Conservation (phyloP, 2,329 filamentous ascomycete genomes). For the Zalaria sp. region DNA sequence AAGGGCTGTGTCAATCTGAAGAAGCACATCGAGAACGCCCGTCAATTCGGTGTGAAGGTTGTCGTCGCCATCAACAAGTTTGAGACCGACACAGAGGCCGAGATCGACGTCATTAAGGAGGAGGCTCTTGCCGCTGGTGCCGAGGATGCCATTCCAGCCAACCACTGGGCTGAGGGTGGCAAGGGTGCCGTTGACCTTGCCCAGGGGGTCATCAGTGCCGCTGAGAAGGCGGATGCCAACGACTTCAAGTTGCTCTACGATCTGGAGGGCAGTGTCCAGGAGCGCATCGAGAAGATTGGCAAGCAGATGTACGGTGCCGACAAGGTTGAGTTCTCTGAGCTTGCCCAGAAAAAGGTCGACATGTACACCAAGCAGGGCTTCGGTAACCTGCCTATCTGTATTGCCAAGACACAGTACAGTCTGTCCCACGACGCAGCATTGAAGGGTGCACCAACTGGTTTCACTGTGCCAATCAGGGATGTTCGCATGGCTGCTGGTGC, state of each 20-base stretch:
- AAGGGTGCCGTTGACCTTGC: constrained; percentile 81
- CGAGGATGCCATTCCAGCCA: constrained; percentile 82
- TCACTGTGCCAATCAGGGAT: constrained; percentile 87
- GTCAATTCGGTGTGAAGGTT: constrained; percentile 78
- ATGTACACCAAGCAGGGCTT: constrained; percentile 88
- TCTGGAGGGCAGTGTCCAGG: constrained; percentile 64
- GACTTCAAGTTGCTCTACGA: constrained; percentile 79
- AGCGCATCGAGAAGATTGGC: constrained; percentile 82
- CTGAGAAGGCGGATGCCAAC: constrained; percentile 59
- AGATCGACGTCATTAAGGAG: constrained; percentile 77
- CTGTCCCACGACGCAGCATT: constrained; percentile 83
- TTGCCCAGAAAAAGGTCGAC: constrained; percentile 92
- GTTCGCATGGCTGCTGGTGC: constrained; percentile 88
- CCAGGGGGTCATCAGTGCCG: constrained; percentile 69
- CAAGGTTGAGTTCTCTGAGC: constrained; percentile 81
- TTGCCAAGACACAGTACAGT: constrained; percentile 98
- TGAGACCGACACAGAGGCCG: constrained; percentile 81
- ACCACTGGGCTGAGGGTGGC: constrained; percentile 95
- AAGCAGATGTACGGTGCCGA: constrained; percentile 89
- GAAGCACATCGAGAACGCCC: constrained; percentile 90
- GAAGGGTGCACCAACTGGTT: constrained; percentile 89
- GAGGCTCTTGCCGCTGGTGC: constrained; percentile 86
- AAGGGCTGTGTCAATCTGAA: constrained; percentile 85
- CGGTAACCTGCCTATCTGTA: constrained; percentile 83
- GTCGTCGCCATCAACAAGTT: constrained; percentile 98